These are phyloP conservation scores for Pleomassaria siparia DNA, from an alignment of 2,329 filamentous ascomycete species.

Conservation along the genomic window DNA sequence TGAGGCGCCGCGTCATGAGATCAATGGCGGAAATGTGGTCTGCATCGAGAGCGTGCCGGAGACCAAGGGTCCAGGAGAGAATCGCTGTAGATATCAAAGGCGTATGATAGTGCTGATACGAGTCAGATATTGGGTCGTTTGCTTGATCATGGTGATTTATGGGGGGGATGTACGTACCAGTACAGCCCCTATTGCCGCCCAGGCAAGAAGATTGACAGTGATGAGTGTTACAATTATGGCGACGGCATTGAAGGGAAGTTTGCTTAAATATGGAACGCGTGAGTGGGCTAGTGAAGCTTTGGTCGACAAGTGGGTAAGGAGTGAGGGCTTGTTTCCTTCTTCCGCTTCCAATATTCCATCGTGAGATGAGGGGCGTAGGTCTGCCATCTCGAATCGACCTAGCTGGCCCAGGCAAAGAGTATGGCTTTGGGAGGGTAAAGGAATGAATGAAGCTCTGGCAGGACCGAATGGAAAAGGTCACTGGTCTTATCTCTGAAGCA, in stretches of 20 bases:
- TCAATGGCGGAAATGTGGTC: slow-evolving; percentile 93
- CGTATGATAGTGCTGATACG: slow-evolving; percentile 42
- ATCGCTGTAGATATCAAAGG: slow-evolving; percentile 76
- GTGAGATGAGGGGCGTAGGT: slow-evolving; percentile 4
- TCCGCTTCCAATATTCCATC: slow-evolving; percentile 11
- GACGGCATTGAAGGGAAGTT: slow-evolving; percentile 58
- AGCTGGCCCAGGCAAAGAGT: background rate
- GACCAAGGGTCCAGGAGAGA: slow-evolving; percentile 82
- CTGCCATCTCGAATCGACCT: slow-evolving; percentile 4
- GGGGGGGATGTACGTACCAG: slow-evolving; percentile 52
- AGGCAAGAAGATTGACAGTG: slow-evolving; percentile 58
- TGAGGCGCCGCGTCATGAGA: slow-evolving; percentile 85
- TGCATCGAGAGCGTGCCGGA: slow-evolving; percentile 96
- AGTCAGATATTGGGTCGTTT: background rate
- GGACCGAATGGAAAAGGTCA: background rate
- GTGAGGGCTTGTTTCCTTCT: slow-evolving; percentile 18
- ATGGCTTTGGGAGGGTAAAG: background rate
- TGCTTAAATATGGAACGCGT: slow-evolving; percentile 57
- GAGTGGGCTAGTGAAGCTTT: slow-evolving; percentile 52
- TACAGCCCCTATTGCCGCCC: slow-evolving; percentile 60
- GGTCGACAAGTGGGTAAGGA: slow-evolving; percentile 24
- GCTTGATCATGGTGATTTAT: background rate
- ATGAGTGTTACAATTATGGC: slow-evolving; percentile 59
- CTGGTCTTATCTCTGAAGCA: slow-evolving; percentile 12
- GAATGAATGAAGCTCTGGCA: background rate